Evolutionary conservation across 2,329 filamentous ascomycete genomes (phyloP).

Genomic region (Beauveria bassiana): DNA sequence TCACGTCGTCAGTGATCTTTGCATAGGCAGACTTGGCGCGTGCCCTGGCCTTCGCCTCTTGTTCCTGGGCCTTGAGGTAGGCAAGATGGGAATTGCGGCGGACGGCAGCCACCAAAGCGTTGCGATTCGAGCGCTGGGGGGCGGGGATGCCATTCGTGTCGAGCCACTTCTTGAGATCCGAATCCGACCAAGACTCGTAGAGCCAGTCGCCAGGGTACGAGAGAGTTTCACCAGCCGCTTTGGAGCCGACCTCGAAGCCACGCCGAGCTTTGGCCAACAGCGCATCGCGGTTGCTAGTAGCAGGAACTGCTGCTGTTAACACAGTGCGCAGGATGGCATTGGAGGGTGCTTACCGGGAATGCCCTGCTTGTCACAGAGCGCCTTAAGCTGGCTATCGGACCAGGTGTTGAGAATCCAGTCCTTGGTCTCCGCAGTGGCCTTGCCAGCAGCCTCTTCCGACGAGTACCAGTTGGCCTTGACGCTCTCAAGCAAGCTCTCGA

Average conservation of each 20-base stretch:
- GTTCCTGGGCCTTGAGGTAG: conserved; percentile 57
- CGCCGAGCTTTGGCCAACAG: conserved; percentile 70
- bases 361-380: conserved; percentile 80
- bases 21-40: conserved; percentile 64
- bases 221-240: conserved; percentile 65
- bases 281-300: conserved; percentile 78
- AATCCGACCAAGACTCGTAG: conserved; percentile 85
- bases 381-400: conserved; percentile 88
- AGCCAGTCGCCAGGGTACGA: conserved; percentile 95
- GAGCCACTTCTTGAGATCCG: conserved; percentile 88
- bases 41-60: conserved; percentile 51
- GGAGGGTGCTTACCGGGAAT: conserved; percentile 54
- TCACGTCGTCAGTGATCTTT: conserved; percentile 71
- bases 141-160: conserved; percentile 79
- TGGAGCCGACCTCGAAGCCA: conserved; percentile 72
- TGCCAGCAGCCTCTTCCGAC: conserved; percentile 66
- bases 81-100: conserved; percentile 85
- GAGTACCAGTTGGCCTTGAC: conserved; percentile 72
- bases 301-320: conserved; percentile 49
- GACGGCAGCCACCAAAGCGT: conserved; percentile 80
- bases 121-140: conserved; percentile 75
- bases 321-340: background rate
- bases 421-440: conserved; percentile 64
- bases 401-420: conserved; percentile 96
- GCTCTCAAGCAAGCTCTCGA: conserved; percentile 59